A percentile compares a stretch with the other conserved stretches of the same genome.
Evolutionary conservation across 768 basidiomycete genomes (phyloP).

Genomic region (Naganishia kalamii): DNA sequence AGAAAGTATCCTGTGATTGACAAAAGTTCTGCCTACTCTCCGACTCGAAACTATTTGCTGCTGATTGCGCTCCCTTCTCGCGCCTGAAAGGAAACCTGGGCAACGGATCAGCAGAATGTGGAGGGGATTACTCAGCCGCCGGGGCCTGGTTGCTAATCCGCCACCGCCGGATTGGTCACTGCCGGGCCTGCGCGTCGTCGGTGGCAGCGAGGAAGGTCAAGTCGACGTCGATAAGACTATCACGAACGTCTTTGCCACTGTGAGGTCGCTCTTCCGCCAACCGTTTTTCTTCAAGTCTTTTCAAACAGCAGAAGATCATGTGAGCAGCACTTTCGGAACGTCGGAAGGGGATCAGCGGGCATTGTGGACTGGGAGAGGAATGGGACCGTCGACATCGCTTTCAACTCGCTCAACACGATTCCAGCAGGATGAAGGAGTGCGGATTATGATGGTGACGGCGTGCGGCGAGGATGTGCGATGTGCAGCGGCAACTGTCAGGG

Average conservation of each 20-base stretch:
- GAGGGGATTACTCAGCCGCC: slow-evolving; percentile 16
- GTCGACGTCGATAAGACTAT: slow-evolving; percentile 12
- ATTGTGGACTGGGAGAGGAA: background rate
- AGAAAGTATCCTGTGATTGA: no score
- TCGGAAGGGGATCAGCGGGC: background rate
- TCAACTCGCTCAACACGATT: no score
- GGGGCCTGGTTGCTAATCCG: slow-evolving; percentile 9
- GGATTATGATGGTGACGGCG: no score
- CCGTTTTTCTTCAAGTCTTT: slow-evolving; percentile 16
- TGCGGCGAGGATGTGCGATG: no score
- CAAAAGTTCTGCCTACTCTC: background rate
- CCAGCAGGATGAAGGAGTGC: no score
- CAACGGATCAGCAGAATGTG: background rate
- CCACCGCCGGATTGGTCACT: slow-evolving; percentile 5
- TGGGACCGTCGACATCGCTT: background rate
- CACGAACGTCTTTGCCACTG: background rate
- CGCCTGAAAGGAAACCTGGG: background rate
- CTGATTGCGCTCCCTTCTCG: background rate
- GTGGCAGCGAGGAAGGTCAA: slow-evolving; percentile 3
- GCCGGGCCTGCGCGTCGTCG: background rate
- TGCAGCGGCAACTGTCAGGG: no score
- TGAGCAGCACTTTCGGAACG: background rate
- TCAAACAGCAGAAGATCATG: background rate
- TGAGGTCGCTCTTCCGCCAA: background rate
- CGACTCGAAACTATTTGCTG: background rate